phyloP scores from a whole-genome alignment of 768 basidiomycete species.

The Hygrophoropsis aurantiaca region DNA sequence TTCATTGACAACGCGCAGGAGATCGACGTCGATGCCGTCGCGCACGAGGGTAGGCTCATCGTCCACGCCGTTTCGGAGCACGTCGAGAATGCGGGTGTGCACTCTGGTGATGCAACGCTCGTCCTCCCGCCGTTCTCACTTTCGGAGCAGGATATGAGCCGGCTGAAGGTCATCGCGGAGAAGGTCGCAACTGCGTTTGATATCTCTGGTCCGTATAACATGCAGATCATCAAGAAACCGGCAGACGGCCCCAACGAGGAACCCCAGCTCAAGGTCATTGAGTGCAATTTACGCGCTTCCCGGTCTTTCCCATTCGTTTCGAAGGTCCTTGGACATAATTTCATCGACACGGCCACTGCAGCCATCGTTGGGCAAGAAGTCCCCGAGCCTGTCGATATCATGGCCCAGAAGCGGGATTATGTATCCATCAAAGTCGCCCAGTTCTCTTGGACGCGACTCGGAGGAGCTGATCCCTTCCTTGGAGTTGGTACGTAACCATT shows the following conservation, averaged over 20 bases:
- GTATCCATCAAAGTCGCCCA: conserved; percentile 96
- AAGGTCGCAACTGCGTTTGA: conserved; percentile 95
- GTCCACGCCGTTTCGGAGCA: conserved; percentile 98
- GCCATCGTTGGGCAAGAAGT: conserved; percentile 86
- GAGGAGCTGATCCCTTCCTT: conserved; percentile 94
- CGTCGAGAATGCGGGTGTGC: conserved; percentile 97
- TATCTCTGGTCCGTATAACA: conserved; percentile 98
- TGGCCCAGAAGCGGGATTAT: conserved; percentile 87
- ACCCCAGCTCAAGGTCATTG: conserved; percentile 90
- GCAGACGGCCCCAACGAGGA: conserved; percentile 50
- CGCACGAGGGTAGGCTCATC: conserved; percentile 86
- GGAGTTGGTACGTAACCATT: conserved; percentile 71
- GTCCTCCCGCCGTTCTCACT: conserved; percentile 94
- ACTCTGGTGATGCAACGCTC: conserved; percentile 97
- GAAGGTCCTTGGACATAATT: conserved; percentile 96
- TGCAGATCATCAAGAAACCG: conserved; percentile 94
- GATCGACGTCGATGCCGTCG: conserved; percentile 97
- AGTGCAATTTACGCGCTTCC: conserved; percentile 97
- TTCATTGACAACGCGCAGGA: conserved; percentile 98
- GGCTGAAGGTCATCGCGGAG: conserved; percentile 89
- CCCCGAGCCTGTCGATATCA: conserved; percentile 88
- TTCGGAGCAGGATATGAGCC: conserved; percentile 68
- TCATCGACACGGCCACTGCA: conserved; percentile 89
- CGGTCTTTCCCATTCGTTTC: conserved; percentile 99
- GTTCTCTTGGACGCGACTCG: conserved; percentile 96